phyloP scores from a whole-genome alignment of 805 yeast species.

The Barnettozyma botsteinii region DNA sequence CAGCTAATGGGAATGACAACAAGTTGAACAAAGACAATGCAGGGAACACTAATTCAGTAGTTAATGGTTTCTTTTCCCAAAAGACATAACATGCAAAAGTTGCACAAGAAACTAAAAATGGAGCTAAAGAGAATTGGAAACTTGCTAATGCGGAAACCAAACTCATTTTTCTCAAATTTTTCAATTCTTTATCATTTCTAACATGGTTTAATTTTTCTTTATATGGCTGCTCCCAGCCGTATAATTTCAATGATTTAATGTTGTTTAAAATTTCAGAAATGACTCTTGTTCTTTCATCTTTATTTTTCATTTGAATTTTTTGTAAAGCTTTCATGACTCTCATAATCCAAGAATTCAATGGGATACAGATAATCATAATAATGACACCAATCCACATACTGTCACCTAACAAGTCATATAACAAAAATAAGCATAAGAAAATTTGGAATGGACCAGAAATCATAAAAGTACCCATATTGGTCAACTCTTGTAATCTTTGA shows the following conservation, averaged over 20 bases:
- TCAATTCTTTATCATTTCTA: conserved; percentile 82
- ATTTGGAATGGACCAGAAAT: conserved; percentile 96
- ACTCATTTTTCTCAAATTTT: conserved; percentile 70
- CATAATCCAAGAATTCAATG: conserved; percentile 68
- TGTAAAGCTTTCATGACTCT: conserved; percentile 66
- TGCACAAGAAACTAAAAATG: conserved; percentile 81
- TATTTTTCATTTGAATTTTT: conserved; percentile 79
- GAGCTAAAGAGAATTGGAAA: conserved; percentile 81
- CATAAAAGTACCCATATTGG: conserved; percentile 68
- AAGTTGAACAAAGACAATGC: conserved; percentile 85
- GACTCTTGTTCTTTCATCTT: conserved; percentile 88
- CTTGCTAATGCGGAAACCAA: conserved; percentile 60
- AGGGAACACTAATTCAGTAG: conserved; percentile 89
- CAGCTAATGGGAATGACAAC: conserved; percentile 85
- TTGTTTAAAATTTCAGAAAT: conserved; percentile 86
- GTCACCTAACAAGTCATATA: conserved; percentile 69
- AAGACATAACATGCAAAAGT: conserved; percentile 80
- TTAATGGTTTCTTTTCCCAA: conserved; percentile 55
- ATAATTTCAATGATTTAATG: conserved; percentile 86
- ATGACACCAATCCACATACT: conserved; percentile 96
- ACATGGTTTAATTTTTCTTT: conserved; percentile 66
- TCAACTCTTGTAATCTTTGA: conserved; percentile 78
- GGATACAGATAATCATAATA: conserved; percentile 72
- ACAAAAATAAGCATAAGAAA: conserved; percentile 62
- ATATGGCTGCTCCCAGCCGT: conserved; percentile 94